These are phyloP conservation scores for Yarrowia sp. DNA, from an alignment of 805 yeast species.

Conservation along the genomic window DNA sequence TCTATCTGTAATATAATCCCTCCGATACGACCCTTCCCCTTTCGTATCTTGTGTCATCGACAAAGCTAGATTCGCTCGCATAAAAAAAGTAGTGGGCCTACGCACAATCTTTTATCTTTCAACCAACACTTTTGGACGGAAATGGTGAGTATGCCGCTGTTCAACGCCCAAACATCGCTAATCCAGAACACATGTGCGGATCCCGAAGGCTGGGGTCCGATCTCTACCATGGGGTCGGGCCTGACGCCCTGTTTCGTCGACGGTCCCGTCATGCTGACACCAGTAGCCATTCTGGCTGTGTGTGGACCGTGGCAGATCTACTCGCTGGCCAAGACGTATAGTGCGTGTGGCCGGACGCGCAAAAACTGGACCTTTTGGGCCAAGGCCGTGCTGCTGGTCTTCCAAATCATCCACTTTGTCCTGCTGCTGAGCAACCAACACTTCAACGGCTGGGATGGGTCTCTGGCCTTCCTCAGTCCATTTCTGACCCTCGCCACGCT, in stretches of 20 bases:
- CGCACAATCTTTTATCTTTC: neutral
- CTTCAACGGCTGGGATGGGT: slow-evolving; percentile 28
- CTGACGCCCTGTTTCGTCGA: slow-evolving; percentile 44
- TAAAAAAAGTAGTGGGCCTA: neutral
- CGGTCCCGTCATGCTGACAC: slow-evolving; percentile 39
- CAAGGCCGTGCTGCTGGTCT: slow-evolving; percentile 31
- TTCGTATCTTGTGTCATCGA: neutral
- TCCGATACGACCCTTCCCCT: neutral
- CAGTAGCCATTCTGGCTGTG: slow-evolving; percentile 36
- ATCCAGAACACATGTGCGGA: slow-evolving; percentile 28
- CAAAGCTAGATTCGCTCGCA: slow-evolving; percentile 17
- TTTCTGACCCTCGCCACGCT: slow-evolving; percentile 45
- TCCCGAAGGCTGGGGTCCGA: slow-evolving; percentile 42
- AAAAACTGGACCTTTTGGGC: slow-evolving; percentile 32
- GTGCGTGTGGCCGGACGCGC: slow-evolving; percentile 32
- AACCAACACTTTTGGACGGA: slow-evolving; percentile 11
- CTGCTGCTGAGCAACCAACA: slow-evolving; percentile 29
- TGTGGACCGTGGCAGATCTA: slow-evolving; percentile 37
- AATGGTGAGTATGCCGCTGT: neutral
- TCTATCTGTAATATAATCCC: too few species aligned
- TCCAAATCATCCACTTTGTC: slow-evolving; percentile 29
- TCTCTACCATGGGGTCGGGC: slow-evolving; percentile 34
- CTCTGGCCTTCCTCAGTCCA: slow-evolving; percentile 36
- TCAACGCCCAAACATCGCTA: neutral
- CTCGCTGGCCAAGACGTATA: slow-evolving; percentile 29